phyloP scores from a whole-genome alignment of 352 stramenopile genomes.

The Discostella stelligera region DNA sequence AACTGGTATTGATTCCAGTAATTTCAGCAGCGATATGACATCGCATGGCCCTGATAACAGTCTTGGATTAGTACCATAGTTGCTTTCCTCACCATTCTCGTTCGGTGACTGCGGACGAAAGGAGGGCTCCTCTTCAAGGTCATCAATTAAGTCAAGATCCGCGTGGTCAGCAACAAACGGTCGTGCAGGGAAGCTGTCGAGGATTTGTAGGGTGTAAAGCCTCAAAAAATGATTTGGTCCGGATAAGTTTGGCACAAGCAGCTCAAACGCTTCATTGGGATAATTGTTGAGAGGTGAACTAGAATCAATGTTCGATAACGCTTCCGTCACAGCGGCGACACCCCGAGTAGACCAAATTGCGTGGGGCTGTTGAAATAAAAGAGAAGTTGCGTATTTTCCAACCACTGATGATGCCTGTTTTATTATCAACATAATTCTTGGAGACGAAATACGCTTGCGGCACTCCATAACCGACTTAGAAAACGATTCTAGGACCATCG shows the following conservation, averaged over 20 bases:
- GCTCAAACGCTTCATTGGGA: slow-evolving; percentile 64
- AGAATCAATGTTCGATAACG: slow-evolving; percentile 46
- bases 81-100: neutral
- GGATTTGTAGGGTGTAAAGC: slow-evolving; percentile 73
- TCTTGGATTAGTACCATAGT: slow-evolving; percentile 7
- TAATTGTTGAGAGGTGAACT: slow-evolving; percentile 45
- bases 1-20: slow-evolving; percentile 70
- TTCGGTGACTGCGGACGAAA: slow-evolving; percentile 20
- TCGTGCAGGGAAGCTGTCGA: slow-evolving; percentile 66
- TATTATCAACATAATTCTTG: slow-evolving; percentile 24
- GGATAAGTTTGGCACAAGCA: slow-evolving; percentile 62
- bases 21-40: slow-evolving; percentile 63
- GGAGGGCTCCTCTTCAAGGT: slow-evolving; percentile 80
- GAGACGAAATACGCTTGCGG: slow-evolving; percentile 36
- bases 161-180: slow-evolving; percentile 75
- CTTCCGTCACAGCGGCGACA: slow-evolving; percentile 50
- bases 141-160: slow-evolving; percentile 77
- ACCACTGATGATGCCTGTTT: slow-evolving; percentile 35
- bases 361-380: slow-evolving; percentile 47
- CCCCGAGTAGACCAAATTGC: slow-evolving; percentile 66
- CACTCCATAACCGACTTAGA: slow-evolving; percentile 51
- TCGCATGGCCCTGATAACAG: slow-evolving; percentile 62
- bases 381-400: slow-evolving; percentile 38
- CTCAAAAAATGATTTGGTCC: slow-evolving; percentile 73
- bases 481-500: slow-evolving; percentile 62